Evolutionary conservation across 176 grass and related monocot genomes (phyloP), one percentile per base, ranked within the genome.

Genomic region (Avena sativa): DNA sequence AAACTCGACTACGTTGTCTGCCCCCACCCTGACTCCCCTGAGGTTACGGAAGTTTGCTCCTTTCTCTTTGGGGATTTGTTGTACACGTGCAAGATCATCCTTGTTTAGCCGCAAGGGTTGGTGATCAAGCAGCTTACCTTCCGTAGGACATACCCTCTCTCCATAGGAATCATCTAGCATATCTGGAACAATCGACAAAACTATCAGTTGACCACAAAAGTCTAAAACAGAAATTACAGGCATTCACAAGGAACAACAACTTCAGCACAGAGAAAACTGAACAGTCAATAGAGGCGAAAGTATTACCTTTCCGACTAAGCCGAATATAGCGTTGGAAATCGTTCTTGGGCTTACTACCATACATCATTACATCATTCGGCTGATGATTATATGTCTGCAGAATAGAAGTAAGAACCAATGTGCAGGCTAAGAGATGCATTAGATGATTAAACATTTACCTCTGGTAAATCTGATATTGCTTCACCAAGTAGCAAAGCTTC

Each of bases 21-120:
- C 82, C 23, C 95, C 92, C 4, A 97, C 95, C 75, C 25, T 85
- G 9, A 97, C 91, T 11, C 95, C 91, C 57, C 38, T 87, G 4
- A 97, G 71, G 40, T 97, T 93, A 8, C 93, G 88, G 53, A 97
- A 97, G 58, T 97, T 97, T 75, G 93, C 95, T 63, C 89, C 91
- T 91, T 98, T 98, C 67, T 67, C 86, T 36, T 92, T 49, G 0
- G 91, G 91, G 80, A 98, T 95, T 25, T 77, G 55, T 2, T 90
- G 78, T 0, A 98, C 91, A 2, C 93, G 86, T 32, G 85, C 67
- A 57, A 87, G 83, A 23, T 95, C 93, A 79, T 98, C 93, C 0
- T 87, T 59, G 36, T 98, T 98, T 9, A 93, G 50, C 25, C 65
- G 79, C n/a, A 95, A 79, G 9, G 95, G 88, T 61, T 88, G 87